phyloP scores from a whole-genome alignment of 345 rosid species.

The Atalantia buxifolia region DNA sequence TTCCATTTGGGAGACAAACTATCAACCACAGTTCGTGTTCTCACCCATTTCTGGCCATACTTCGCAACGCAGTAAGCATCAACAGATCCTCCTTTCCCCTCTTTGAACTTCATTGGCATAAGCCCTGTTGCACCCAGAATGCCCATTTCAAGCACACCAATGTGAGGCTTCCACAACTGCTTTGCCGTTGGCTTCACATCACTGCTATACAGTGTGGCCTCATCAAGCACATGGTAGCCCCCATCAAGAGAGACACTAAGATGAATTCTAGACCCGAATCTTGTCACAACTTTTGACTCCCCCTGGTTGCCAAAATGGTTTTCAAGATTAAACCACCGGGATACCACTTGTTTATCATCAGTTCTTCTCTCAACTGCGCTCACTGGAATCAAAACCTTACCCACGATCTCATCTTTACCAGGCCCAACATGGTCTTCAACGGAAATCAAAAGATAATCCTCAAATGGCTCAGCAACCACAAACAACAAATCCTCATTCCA shows the following conservation, averaged over 20 bases:
- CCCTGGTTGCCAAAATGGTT: slow-evolving; percentile 30
- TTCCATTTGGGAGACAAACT: slow-evolving; percentile 68
- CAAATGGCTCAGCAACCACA: slow-evolving; percentile 73
- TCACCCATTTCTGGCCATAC: slow-evolving; percentile 75
- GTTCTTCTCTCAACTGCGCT: slow-evolving; percentile 39
- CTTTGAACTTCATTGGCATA: slow-evolving; percentile 55
- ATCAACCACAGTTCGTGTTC: slow-evolving; percentile 66
- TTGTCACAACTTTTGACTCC: slow-evolving; percentile 28
- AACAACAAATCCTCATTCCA: slow-evolving; percentile 76
- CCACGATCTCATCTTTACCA: slow-evolving; percentile 50
- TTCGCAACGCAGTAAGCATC: slow-evolving; percentile 75
- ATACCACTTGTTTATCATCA: slow-evolving; percentile 49
- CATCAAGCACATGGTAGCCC: slow-evolving; percentile 73
- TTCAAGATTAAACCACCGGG: slow-evolving; percentile 69
- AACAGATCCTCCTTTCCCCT: slow-evolving; percentile 50
- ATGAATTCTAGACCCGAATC: slow-evolving; percentile 62
- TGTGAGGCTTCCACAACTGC: slow-evolving; percentile 62
- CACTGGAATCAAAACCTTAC: slow-evolving; percentile 51
- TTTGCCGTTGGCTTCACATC: slow-evolving; percentile 60
- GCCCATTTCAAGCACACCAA: slow-evolving; percentile 77
- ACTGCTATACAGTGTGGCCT: slow-evolving; percentile 56
- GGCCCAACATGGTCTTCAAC: slow-evolving; percentile 57
- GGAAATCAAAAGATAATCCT: slow-evolving; percentile 49
- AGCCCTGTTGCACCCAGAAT: slow-evolving; percentile 63
- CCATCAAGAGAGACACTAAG: slow-evolving; percentile 61